Conservation (phyloP, 805 yeast genomes). For the Candida nitratophila region DNA sequence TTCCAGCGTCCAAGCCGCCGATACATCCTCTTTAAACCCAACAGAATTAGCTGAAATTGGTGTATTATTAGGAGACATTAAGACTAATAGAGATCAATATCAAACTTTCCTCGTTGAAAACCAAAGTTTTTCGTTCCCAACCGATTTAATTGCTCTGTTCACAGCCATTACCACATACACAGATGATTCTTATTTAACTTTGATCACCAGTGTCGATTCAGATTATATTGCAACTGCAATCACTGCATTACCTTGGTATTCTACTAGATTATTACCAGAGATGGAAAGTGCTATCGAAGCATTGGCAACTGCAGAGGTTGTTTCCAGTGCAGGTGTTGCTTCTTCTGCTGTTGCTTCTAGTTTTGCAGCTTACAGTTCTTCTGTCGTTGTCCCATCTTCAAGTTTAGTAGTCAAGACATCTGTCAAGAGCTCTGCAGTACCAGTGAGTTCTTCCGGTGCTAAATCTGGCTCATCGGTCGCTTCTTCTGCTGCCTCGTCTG, state of each 20-base stretch:
- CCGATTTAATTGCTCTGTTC: conserved; percentile 26
- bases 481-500: background rate
- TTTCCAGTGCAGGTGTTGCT: conserved; percentile 4
- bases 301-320: conserved; percentile 5
- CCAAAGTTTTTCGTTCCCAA: conserved; percentile 6
- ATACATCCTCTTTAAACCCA: background rate
- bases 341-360: conserved; percentile 4
- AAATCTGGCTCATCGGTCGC: background rate
- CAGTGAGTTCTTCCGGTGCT: background rate
- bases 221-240: conserved; percentile 18
- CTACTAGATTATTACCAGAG: conserved; percentile 20
- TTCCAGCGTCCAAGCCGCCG: background rate
- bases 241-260: conserved; percentile 29
- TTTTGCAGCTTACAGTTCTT: background rate
- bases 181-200: conserved; percentile 36
- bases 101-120: conserved; percentile 7
- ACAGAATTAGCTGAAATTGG: background rate
- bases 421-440: background rate
- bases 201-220: conserved; percentile 18
- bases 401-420: background rate
- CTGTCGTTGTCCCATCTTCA: background rate
- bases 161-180: conserved; percentile 30
- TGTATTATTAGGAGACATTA: conserved; percentile 9
- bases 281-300: conserved; percentile 10
- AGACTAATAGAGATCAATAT: conserved; percentile 7